These are phyloP conservation scores for Telfairia occidentalis DNA, from an alignment of 331 rosid species.

Conservation along the genomic window DNA sequence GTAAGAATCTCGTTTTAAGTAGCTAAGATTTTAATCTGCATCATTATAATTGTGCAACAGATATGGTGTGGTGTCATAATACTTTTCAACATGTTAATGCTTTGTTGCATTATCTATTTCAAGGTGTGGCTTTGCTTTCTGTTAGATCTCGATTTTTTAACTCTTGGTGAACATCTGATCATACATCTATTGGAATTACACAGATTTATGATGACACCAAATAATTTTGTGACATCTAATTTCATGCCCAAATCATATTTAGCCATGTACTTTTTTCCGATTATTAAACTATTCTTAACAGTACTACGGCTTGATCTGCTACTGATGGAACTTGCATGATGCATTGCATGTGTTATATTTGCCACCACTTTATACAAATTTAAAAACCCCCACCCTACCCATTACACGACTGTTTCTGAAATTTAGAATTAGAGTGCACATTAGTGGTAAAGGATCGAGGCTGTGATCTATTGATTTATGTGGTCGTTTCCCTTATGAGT, in stretches of 20 bases:
- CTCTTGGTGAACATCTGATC: not conserved
- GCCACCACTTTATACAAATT: not conserved
- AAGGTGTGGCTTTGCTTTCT: not conserved
- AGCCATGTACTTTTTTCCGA: not conserved
- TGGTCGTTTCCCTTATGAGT: not conserved
- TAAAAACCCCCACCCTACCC: not conserved
- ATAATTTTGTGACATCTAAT: not conserved
- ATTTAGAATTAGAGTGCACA: not conserved
- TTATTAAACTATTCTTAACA: not conserved
- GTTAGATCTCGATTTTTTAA: not conserved
- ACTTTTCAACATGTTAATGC: not conserved
- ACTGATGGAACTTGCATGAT: not conserved
- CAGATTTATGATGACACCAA: not conserved
- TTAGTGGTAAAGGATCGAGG: not conserved
- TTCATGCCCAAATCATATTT: not conserved
- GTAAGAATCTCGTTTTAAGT: constrained; percentile 44
- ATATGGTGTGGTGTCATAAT: not conserved
- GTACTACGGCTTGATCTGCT: not conserved
- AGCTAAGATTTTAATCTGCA: not conserved
- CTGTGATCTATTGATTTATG: not conserved
- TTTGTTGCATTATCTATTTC: not conserved
- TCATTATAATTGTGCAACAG: not conserved
- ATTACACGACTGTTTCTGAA: not conserved
- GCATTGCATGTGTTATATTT: not conserved
- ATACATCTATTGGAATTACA: not conserved